Evolutionary conservation across 2,329 filamentous ascomycete species (phyloP).

Genomic region (Coleophoma eucalyptorum): DNA sequence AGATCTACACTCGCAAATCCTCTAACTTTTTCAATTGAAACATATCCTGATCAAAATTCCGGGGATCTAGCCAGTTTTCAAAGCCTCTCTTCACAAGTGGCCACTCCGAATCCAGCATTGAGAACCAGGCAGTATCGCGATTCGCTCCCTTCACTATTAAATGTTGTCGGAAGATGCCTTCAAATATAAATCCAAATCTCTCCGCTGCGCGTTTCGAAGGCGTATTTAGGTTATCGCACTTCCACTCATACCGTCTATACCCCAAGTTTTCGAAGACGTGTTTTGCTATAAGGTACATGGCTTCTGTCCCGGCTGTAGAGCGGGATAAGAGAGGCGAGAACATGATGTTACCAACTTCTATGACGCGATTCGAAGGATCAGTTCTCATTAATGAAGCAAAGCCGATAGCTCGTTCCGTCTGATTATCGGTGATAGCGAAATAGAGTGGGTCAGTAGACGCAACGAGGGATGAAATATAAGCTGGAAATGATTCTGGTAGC

Average conservation of each 20-base stretch:
- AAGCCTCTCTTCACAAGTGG: constrained; percentile 38
- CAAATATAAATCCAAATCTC: constrained; percentile 52
- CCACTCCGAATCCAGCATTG: constrained; percentile 57
- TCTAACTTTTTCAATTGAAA: too few species aligned
- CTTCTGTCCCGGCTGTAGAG: constrained; percentile 52
- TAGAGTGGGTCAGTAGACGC: too few species aligned
- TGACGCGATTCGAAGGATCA: constrained; percentile 4
- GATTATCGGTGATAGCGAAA: too few species aligned
- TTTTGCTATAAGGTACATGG: constrained; percentile 47
- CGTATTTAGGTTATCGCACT: constrained; percentile 52
- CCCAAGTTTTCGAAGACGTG: constrained; percentile 47
- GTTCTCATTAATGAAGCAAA: too few species aligned
- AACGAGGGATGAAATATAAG: too few species aligned
- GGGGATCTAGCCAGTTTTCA: constrained; percentile 47
- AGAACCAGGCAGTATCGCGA: constrained; percentile 56
- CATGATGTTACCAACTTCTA: constrained; percentile 31
- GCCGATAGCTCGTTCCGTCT: too few species aligned
- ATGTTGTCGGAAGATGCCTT: constrained; percentile 57
- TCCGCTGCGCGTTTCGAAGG: constrained; percentile 47
- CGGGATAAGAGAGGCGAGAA: constrained; percentile 45
- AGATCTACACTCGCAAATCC: too few species aligned
- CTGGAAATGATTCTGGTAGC: too few species aligned
- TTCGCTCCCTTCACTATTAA: constrained; percentile 50
- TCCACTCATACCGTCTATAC: constrained; percentile 58
- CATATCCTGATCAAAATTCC: constrained; percentile 46